A percentile compares a stretch with the other conserved stretches of the same genome.
These are phyloP conservation scores for Reticulascus tulasneorum DNA, from an alignment of 2,329 filamentous ascomycete species.

Conservation along the genomic window DNA sequence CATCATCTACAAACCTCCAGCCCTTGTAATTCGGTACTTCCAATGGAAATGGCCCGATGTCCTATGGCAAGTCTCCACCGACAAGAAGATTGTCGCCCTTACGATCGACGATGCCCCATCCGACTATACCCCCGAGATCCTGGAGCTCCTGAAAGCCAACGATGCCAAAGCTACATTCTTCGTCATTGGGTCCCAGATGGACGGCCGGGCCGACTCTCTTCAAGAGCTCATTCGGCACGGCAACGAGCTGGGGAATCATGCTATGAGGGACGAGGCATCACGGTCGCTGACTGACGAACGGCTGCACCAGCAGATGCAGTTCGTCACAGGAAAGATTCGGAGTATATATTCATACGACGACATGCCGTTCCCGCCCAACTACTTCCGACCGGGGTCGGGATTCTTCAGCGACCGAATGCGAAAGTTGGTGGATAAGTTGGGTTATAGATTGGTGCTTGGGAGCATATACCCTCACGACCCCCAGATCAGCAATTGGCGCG, in stretches of 20 bases:
- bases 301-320: conserved; percentile 58
- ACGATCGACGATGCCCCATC: conserved; percentile 88
- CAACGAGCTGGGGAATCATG: conserved; percentile 81
- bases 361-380: conserved; percentile 47
- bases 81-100: conserved; percentile 67
- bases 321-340: conserved; percentile 60
- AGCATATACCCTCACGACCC: conserved; percentile 88
- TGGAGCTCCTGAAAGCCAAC: conserved; percentile 61
- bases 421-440: conserved; percentile 51
- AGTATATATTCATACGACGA: conserved; percentile 49
- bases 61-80: conserved; percentile 63
- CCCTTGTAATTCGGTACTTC: conserved; percentile 66
- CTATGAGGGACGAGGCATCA: conserved; percentile 80
- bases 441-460: conserved; percentile 73
- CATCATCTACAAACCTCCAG: conserved; percentile 70
- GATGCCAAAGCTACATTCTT: conserved; percentile 80
- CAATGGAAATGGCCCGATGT: conserved; percentile 72
- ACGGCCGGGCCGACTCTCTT: conserved; percentile 50
- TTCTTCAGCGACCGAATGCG: conserved; percentile 75
- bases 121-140: conserved; percentile 64
- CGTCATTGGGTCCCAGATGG: conserved; percentile 75
- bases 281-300: conserved; percentile 53
- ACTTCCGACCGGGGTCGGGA: conserved; percentile 80
- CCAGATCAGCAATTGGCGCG: conserved; percentile 64
- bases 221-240: conserved; percentile 55